Percentiles rank a stretch among this genome's conserved stretches.
These are phyloP conservation scores for Pythium biforme DNA, from an alignment of 352 stramenopile genomes.

Conservation along the genomic window DNA sequence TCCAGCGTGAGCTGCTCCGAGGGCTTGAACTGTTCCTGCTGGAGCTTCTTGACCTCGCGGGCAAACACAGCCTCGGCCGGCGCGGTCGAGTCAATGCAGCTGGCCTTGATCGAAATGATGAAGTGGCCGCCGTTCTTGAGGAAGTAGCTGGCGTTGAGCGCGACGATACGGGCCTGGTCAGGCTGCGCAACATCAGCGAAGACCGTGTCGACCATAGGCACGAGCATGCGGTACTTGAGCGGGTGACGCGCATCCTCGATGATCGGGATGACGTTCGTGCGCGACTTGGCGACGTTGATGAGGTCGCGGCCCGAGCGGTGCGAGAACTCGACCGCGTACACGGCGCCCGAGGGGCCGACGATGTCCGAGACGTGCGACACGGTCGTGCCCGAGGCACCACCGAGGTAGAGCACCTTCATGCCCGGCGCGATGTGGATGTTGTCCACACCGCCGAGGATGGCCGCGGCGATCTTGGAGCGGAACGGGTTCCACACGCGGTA, in stretches of 20 bases:
- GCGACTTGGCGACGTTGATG: conserved; percentile 99
- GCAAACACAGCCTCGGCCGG: conserved; percentile 98
- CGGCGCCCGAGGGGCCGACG: conserved; percentile 94
- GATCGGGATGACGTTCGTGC: conserved; percentile 99
- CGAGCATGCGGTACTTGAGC: conserved; percentile 98
- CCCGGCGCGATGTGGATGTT: conserved; percentile 99
- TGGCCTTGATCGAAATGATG: conserved; percentile 99
- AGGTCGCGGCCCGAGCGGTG: conserved; percentile 98
- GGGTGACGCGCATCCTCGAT: conserved; percentile 98
- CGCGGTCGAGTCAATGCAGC: conserved; percentile 99
- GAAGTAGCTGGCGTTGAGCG: conserved; percentile 98
- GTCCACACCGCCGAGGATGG: conserved; percentile 98
- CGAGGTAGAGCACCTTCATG: conserved; percentile 98
- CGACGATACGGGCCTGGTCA: conserved; percentile 99
- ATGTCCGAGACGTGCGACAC: conserved; percentile 99
- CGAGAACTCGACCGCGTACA: conserved; percentile 99
- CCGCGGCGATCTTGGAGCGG: conserved; percentile 98
- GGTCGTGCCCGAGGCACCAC: conserved; percentile 97
- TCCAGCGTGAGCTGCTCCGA: conserved; percentile 99
- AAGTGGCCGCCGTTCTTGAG: conserved; percentile 99
- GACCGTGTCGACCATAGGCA: conserved; percentile 98
- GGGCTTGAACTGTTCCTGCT: conserved; percentile 99
- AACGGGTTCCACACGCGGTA: conserved; percentile 99
- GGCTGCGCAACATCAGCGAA: conserved; percentile 99
- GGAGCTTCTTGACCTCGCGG: conserved; percentile 96